Percentiles rank a stretch among this genome's conserved stretches.
Evolutionary conservation across 2,329 filamentous ascomycete genomes (phyloP).

Genomic region (Stachybotrys chlorohalonatus): DNA sequence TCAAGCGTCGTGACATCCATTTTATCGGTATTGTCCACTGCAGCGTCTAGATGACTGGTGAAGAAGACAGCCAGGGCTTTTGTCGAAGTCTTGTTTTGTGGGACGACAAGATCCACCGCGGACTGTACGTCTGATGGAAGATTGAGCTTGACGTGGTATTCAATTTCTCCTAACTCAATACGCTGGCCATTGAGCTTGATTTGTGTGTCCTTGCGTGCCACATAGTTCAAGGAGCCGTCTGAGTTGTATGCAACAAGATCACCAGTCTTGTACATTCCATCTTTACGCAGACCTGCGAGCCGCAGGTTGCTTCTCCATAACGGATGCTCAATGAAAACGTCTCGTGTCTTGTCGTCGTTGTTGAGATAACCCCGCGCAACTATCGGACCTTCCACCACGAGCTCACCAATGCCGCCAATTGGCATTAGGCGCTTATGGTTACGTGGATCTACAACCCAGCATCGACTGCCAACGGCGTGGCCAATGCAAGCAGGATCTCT

Average conservation of each 20-base stretch:
- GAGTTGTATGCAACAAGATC: conserved; percentile 32
- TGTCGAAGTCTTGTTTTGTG: conserved; percentile 13
- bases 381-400: conserved; percentile 38
- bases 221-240: conserved; percentile 29
- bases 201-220: conserved; percentile 51
- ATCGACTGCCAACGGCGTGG: conserved; percentile 2
- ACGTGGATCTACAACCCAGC: conserved; percentile 29
- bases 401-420: conserved; percentile 19
- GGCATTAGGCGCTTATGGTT: conserved; percentile 13
- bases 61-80: conserved; percentile 12
- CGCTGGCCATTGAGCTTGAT: conserved; percentile 53
- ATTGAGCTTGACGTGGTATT: conserved; percentile 30
- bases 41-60: not conserved
- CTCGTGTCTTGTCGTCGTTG: conserved; percentile 3
- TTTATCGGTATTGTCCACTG: not conserved
- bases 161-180: conserved; percentile 42
- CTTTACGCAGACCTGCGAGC: conserved; percentile 15
- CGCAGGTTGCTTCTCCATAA: not conserved
- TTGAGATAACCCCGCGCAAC: conserved; percentile 33
- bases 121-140: conserved; percentile 30
- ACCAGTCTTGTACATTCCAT: conserved; percentile 33
- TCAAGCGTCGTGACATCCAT: not conserved
- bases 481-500: conserved; percentile 5
- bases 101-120: conserved; percentile 36
- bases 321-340: conserved; percentile 4